phyloP scores from a whole-genome alignment of 208 protist species.

The Trypanosoma mega region DNA sequence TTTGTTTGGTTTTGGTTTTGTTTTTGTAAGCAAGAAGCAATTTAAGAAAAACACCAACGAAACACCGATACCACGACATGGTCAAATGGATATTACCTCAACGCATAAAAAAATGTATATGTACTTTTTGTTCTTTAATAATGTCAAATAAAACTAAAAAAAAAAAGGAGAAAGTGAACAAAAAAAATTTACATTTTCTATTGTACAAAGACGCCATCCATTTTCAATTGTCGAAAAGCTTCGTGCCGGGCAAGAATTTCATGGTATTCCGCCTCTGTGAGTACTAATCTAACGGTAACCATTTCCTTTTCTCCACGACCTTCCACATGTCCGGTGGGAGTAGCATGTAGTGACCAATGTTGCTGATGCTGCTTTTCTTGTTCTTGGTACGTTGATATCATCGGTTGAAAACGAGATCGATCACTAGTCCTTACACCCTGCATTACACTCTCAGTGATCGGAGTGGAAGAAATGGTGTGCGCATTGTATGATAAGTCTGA shows the following conservation, averaged over 20 bases:
- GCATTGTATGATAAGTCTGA: neutral
- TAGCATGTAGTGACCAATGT: too few species aligned
- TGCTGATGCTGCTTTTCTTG: too few species aligned
- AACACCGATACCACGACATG: too few species aligned
- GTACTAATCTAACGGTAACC: slow-evolving; percentile 16
- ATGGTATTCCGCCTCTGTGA: slow-evolving; percentile 20
- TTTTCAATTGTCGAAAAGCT: slow-evolving; percentile 24
- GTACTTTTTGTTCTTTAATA: too few species aligned
- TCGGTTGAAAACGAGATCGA: too few species aligned
- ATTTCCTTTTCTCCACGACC: neutral
- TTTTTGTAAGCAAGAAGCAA: too few species aligned
- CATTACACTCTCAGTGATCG: neutral
- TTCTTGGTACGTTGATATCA: too few species aligned
- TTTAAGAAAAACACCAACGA: too few species aligned
- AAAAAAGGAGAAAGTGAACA: slow-evolving; percentile 5
- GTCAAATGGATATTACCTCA: too few species aligned
- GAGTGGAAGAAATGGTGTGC: neutral
- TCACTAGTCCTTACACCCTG: neutral
- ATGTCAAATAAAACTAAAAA: too few species aligned
- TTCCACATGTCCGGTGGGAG: neutral
- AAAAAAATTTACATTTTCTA: slow-evolving; percentile 4
- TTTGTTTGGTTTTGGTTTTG: too few species aligned
- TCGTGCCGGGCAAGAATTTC: slow-evolving; percentile 23
- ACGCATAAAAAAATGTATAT: too few species aligned
- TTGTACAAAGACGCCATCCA: slow-evolving; percentile 10